These are phyloP conservation scores for Umbelopsis sp. DNA, from an alignment of 192 early-diverging fungal species.

Conservation along the genomic window DNA sequence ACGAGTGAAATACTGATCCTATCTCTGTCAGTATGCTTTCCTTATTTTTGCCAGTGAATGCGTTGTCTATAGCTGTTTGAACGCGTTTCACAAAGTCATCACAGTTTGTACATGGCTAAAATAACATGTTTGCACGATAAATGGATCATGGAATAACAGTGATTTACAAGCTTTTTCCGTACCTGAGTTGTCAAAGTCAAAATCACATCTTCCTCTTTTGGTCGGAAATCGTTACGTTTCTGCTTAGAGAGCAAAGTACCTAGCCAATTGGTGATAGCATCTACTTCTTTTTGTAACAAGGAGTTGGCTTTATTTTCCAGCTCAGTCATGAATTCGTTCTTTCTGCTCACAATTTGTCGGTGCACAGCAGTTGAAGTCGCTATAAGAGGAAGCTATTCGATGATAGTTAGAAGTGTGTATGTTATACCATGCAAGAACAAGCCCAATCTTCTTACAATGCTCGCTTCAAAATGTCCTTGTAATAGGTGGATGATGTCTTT, in stretches of 20 bases:
- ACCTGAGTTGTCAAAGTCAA: slow-evolving; percentile 66
- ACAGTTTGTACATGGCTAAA: slow-evolving; percentile 76
- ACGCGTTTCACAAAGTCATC: slow-evolving; percentile 77
- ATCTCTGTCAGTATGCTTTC: slow-evolving; percentile 79
- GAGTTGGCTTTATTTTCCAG: slow-evolving; percentile 83
- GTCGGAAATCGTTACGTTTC: slow-evolving; percentile 88
- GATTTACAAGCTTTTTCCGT: background rate
- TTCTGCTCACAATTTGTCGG: slow-evolving; percentile 81
- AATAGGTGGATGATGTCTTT: slow-evolving; percentile 75
- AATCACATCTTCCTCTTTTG: slow-evolving; percentile 84
- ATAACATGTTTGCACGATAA: background rate
- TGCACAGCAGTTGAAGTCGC: slow-evolving; percentile 73
- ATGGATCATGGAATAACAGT: background rate
- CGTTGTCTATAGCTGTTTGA: slow-evolving; percentile 57
- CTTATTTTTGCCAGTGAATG: slow-evolving; percentile 76
- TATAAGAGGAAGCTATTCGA: slow-evolving; percentile 65
- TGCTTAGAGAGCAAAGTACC: slow-evolving; percentile 71
- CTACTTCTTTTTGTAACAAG: slow-evolving; percentile 72
- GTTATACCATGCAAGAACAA: slow-evolving; percentile 17
- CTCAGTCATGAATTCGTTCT: slow-evolving; percentile 86
- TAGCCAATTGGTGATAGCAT: slow-evolving; percentile 77
- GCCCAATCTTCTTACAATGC: slow-evolving; percentile 53
- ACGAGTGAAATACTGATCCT: slow-evolving; percentile 81
- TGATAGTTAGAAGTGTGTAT: background rate
- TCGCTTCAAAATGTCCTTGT: slow-evolving; percentile 81